Base-by-base conservation (phyloP, 2,329 filamentous ascomycete genomes). In the Aspergillus quadrilineatus region DNA sequence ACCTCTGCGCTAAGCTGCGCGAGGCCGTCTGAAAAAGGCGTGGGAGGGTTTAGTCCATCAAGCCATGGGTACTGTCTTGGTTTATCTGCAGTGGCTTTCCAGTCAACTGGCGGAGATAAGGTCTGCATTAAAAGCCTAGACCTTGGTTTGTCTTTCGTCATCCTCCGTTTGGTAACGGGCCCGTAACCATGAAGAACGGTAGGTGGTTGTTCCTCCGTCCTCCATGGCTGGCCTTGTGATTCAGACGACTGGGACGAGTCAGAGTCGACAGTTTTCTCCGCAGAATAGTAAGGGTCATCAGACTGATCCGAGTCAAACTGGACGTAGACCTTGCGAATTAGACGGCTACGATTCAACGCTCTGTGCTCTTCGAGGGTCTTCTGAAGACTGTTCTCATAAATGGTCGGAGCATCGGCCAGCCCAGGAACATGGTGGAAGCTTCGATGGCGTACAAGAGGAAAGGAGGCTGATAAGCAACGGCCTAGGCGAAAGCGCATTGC, bases 1-100 rank as follows among this genome's bases (percentile, higher is more conserved):
- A 84, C 75, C 65, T 84, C 81, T n/a, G 67, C 68, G 54, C 70
- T 64, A n/a, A 80, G 65, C 14, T 69, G 63, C 17, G 67, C 58
- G 3, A 65, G 45, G 10, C 67, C 67, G 61, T 69, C 61, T 22
- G 52, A 52, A 10, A 55, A 47, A 12, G 45, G 36, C 36, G 48
- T 50, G 14, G 37, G 14, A 41, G 53, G 42, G 14, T 55, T 50
- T 34, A 72, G n/a, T 43, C 65, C 54, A 14, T 60, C 60, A 50
- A 76, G 57, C 75, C 75, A 77, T 22, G 71, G 72, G 9, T 48
- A 59, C 42, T 72, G 66, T 28, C 55, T 55, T n/a, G 55, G 47
- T 26, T 57, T 53, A 44, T 58, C 60, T 46, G 39, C 45, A 22
- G 22, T 22, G 22, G 22, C 22, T 22, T 22, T 22, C 22, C 22